A percentile compares a stretch with the other conserved stretches of the same genome.
These are phyloP conservation scores for Alopecurus myosuroides DNA, from an alignment of 176 grass and related monocot genomes.

Conservation along the genomic window DNA sequence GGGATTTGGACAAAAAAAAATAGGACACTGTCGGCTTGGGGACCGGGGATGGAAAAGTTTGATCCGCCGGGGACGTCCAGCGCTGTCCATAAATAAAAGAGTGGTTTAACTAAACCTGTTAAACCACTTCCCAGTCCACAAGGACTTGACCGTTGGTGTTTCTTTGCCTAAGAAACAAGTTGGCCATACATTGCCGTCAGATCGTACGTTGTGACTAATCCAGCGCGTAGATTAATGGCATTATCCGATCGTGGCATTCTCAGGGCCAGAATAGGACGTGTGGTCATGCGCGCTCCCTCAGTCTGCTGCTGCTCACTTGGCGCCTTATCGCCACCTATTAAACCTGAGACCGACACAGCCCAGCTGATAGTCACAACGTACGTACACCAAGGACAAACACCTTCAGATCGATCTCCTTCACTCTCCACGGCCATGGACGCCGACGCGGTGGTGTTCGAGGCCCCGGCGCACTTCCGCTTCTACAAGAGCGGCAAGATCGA, in stretches of 20 bases:
- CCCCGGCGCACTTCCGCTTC: slow-evolving; percentile 27
- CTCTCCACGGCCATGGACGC: neutral
- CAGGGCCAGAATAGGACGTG: neutral
- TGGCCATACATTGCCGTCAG: neutral
- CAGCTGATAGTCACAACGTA: neutral
- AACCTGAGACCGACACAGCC: neutral
- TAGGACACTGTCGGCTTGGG: no score
- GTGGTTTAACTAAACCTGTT: no score
- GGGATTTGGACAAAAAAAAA: no score
- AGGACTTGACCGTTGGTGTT: neutral
- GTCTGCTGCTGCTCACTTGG: neutral
- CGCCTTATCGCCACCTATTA: neutral
- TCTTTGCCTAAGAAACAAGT: neutral
- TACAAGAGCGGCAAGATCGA: slow-evolving; percentile 60
- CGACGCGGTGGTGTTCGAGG: slow-evolving; percentile 29
- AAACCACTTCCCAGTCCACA: no score
- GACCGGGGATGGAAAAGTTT: no score
- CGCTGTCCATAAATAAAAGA: no score
- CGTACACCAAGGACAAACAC: neutral
- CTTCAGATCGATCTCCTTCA: neutral
- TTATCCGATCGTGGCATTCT: neutral
- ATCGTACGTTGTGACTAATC: neutral
- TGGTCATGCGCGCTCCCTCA: neutral
- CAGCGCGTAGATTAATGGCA: neutral
- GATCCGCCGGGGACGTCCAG: no score